Evolutionary conservation across 257 asterid genomes (phyloP).

Genomic region (Scutellaria minor): DNA sequence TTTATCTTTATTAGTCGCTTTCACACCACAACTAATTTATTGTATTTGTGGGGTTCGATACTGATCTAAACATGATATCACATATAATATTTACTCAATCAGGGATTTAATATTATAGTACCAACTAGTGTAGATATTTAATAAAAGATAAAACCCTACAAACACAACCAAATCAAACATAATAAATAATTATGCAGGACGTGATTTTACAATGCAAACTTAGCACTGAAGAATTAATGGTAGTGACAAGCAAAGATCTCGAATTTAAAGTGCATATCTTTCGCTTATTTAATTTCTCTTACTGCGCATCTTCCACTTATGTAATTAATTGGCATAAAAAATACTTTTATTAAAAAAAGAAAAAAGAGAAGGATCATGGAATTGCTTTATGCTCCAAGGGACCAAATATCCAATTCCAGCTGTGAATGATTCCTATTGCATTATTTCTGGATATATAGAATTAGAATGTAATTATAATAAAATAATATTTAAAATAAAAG

Average conservation of each 20-base stretch:
- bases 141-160: background rate
- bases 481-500: no score
- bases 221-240: background rate
- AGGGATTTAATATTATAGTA: no score
- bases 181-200: background rate
- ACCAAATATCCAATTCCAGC: constrained; percentile 11
- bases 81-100: no score
- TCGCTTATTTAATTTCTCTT: background rate
- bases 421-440: background rate
- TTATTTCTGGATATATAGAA: background rate
- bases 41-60: no score
- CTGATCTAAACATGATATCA: no score
- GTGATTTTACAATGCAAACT: background rate
- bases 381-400: constrained; percentile 8
- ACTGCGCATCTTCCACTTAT: background rate
- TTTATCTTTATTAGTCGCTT: no score
- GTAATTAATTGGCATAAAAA: background rate
- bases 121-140: no score
- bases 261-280: constrained; percentile 1
- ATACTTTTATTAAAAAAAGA: background rate
- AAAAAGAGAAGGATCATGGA: background rate
- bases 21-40: no score
- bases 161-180: background rate
- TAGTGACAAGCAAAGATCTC: constrained; percentile 22
- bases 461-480: no score